phyloP scores from a whole-genome alignment of 1,284 basidiomycete species.

The Anthracocystis setariae region DNA sequence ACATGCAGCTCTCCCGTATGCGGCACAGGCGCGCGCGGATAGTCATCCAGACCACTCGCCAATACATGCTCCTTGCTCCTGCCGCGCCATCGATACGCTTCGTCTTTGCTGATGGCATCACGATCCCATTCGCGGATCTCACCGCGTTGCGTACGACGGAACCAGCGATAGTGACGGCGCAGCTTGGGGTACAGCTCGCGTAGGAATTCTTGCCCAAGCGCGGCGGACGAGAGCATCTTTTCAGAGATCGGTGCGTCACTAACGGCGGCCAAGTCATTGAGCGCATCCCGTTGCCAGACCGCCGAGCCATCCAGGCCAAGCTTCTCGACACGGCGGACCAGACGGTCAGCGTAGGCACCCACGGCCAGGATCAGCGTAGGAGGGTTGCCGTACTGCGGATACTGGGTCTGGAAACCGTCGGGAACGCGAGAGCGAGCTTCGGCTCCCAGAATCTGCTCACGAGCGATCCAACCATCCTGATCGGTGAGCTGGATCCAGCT shows the following conservation, averaged over 20 bases:
- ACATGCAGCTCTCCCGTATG: conserved; percentile 90
- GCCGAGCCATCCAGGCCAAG: conserved; percentile 18
- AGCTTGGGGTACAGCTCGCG: conserved; percentile 82
- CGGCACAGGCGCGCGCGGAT: conserved; percentile 81
- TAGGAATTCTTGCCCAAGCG: conserved; percentile 76
- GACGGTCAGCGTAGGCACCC: conserved; percentile 82
- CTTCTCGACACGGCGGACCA: conserved; percentile 69
- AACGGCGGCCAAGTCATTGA: conserved; percentile 13
- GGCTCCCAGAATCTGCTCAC: conserved; percentile 93
- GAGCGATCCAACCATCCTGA: conserved; percentile 90
- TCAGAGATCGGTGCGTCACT: conserved; percentile 31
- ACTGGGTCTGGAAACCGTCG: conserved; percentile 86
- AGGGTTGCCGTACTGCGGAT: conserved; percentile 91
- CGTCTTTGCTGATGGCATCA: conserved; percentile 80
- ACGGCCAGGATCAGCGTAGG: conserved; percentile 91
- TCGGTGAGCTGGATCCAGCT: conserved; percentile 91
- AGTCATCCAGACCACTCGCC: conserved; percentile 94
- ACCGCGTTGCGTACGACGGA: conserved; percentile 83
- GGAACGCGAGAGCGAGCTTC: conserved; percentile 84
- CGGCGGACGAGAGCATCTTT: conserved; percentile 48
- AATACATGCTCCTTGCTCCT: conserved; percentile 84
- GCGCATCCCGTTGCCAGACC: conserved; percentile 16
- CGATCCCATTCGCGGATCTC: conserved; percentile 90
- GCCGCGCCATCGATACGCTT: conserved; percentile 95
- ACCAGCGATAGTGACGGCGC: conserved; percentile 93